Evolutionary conservation across 805 yeast species (phyloP).

Genomic region (Middelhovenomyces tepae): DNA sequence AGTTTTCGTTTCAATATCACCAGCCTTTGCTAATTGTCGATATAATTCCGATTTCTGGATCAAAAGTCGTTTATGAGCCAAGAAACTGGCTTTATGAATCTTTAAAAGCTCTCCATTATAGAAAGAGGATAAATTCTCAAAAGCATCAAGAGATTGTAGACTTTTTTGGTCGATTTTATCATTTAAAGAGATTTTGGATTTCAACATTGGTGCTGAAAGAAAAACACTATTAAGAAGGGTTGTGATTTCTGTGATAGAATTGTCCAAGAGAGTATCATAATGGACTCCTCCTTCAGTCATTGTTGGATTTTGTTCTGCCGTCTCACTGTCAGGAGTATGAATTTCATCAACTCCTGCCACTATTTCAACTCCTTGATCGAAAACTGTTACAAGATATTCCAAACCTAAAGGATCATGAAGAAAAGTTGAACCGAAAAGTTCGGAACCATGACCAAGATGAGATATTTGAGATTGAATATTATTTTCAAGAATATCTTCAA

Average conservation of each 20-base stretch:
- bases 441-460: slow-evolving; percentile 19
- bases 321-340: background rate
- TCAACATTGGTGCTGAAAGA: slow-evolving; percentile 2
- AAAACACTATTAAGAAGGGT: slow-evolving; percentile 3
- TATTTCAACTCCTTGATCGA: slow-evolving; percentile 10
- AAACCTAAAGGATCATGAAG: slow-evolving; percentile 3
- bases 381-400: slow-evolving; percentile 3
- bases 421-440: slow-evolving; percentile 5
- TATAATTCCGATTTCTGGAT: slow-evolving; percentile 36
- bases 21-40: slow-evolving; percentile 30
- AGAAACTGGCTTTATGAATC: slow-evolving; percentile 29
- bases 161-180: slow-evolving; percentile 19
- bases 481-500: background rate
- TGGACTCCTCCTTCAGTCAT: slow-evolving; percentile 1
- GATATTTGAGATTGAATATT: slow-evolving; percentile 20
- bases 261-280: slow-evolving; percentile 7
- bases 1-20: slow-evolving; percentile 12
- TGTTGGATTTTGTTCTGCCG: background rate
- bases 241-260: slow-evolving; percentile 4
- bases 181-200: slow-evolving; percentile 10
- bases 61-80: slow-evolving; percentile 29
- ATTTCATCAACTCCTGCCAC: slow-evolving; percentile 5
- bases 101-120: slow-evolving; percentile 19
- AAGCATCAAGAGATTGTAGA: slow-evolving; percentile 17
- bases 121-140: slow-evolving; percentile 17